Base-by-base conservation (phyloP, 805 yeast species). In the Ogataea philodendri region DNA sequence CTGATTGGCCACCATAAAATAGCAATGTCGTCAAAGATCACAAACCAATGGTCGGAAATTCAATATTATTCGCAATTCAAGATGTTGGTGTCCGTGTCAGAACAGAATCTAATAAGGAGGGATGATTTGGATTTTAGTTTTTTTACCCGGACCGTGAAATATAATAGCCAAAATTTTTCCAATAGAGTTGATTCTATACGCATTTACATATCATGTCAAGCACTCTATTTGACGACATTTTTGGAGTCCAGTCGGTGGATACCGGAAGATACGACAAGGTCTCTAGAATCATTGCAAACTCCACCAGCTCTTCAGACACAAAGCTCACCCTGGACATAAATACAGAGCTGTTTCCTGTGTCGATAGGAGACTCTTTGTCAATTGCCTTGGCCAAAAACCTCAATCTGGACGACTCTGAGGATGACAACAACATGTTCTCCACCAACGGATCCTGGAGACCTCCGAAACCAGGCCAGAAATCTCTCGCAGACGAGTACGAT, bases 401-500 rank as follows among this genome's bases (percentile, higher is more conserved):
- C 39, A 65, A 72, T 7, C 42, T 72, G 9, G 83, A 77, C 25
- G 77, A 67, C 5, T 70, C 67, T 4, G 48, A 40, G 5, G 63
- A 56, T 4, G 72, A 73, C 22, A 67, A 68, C 30, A 74, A 74
- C 22, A 70, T 67, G 54, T 57, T 71, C 60, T 50, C 68, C 9
- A 69, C 77, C 47, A 57, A 53, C 26, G 81, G 83, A 13, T 75
- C 84, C 16, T 83, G 90, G 89, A 74, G 88, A 59, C 87, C 85
- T 7, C 95, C 96, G 28, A 84, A 75, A 62, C 74, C 84, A 9
- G 84, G 81, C 41, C 96, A 88, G 49, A 76, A 82, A 55, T 76
- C 94, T 5, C 71, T 90, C 53, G 96, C 96, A 48, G 97, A 90
- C 60, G 97, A 93, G 57, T 90, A 88, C 67, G 97, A 90, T 62